phyloP scores from a whole-genome alignment of 2,329 filamentous ascomycete species.

The Uncinocarpus reesii region DNA sequence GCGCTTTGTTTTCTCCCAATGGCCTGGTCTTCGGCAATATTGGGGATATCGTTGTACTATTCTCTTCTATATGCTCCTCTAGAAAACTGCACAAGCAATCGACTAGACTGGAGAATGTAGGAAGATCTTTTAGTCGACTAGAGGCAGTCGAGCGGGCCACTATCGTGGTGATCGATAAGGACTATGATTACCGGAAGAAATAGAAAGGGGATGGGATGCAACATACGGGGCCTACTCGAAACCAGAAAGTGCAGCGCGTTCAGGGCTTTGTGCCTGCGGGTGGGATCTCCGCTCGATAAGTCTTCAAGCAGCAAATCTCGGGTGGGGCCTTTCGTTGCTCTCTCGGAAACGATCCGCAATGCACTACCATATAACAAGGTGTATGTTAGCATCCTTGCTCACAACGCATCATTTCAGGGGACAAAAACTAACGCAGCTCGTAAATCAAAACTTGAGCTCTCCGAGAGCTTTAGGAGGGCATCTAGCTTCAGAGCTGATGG shows the following conservation, averaged over 20 bases:
- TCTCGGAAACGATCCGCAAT: constrained; percentile 38
- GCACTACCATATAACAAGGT: constrained; percentile 19
- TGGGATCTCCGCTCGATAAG: constrained; percentile 30
- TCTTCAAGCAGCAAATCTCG: constrained; percentile 35
- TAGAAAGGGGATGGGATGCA: not conserved
- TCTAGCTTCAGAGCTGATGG: constrained; percentile 47
- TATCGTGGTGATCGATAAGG: constrained; percentile 14
- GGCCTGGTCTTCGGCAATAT: constrained; percentile 35
- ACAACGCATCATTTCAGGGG: constrained; percentile 28
- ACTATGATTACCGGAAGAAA: not conserved
- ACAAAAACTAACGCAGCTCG: constrained; percentile 51
- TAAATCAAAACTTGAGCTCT: constrained; percentile 63
- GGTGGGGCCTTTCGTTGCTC: constrained; percentile 34
- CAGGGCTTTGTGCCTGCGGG: constrained; percentile 33
- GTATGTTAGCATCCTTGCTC: not conserved
- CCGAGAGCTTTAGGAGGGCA: constrained; percentile 57
- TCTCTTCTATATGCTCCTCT: constrained; percentile 30
- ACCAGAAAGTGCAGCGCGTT: constrained; percentile 37
- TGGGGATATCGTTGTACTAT: constrained; percentile 27
- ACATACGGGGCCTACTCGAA: constrained; percentile 31
- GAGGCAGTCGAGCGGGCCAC: constrained; percentile 31
- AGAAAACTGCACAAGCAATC: constrained; percentile 36
- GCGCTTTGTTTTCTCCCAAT: constrained; percentile 34
- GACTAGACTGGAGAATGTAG: constrained; percentile 32
- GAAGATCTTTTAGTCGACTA: constrained; percentile 26